phyloP scores from a whole-genome alignment of 139 green algal species.

The Chlorella sp. region DNA sequence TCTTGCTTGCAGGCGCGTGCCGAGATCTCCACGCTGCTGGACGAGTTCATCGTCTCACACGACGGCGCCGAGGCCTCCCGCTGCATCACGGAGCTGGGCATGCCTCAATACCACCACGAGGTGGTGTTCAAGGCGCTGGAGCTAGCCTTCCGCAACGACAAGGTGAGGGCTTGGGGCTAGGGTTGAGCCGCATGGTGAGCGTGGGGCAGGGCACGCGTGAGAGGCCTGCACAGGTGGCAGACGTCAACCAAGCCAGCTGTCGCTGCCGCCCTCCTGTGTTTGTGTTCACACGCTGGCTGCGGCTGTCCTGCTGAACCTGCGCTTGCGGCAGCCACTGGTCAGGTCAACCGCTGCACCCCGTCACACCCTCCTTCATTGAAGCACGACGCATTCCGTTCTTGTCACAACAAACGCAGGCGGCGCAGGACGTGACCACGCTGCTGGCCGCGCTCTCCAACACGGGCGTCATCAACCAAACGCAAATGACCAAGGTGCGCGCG shows the following conservation, averaged over 20 bases:
- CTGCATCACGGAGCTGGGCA: conserved; percentile 57
- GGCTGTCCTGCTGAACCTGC: too few relatives aligned
- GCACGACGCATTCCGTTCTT: too few relatives aligned
- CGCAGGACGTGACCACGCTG: conserved; percentile 26
- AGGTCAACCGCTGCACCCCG: too few relatives aligned
- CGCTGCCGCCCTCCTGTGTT: too few relatives aligned
- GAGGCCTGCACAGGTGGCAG: too few relatives aligned
- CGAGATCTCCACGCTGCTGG: conserved; percentile 7
- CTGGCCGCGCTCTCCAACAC: conserved; percentile 40
- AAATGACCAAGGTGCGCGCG: conserved; percentile 43
- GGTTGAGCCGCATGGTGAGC: too few relatives aligned
- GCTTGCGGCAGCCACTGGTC: too few relatives aligned
- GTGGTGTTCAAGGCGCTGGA: conserved; percentile 54
- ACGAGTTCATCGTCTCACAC: conserved; percentile 47
- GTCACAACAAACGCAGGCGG: background rate
- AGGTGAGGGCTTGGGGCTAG: conserved; percentile 5
- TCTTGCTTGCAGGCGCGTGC: background rate
- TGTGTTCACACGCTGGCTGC: too few relatives aligned
- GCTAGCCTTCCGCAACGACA: conserved; percentile 13
- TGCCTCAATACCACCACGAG: conserved; percentile 78
- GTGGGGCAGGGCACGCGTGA: too few relatives aligned
- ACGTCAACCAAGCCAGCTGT: too few relatives aligned
- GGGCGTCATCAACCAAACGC: conserved; percentile 35
- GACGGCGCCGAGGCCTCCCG: conserved; percentile 54
- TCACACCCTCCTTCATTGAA: too few relatives aligned